Conservation (phyloP, 2,329 filamentous ascomycete genomes). For the Fusarium nurragi region DNA sequence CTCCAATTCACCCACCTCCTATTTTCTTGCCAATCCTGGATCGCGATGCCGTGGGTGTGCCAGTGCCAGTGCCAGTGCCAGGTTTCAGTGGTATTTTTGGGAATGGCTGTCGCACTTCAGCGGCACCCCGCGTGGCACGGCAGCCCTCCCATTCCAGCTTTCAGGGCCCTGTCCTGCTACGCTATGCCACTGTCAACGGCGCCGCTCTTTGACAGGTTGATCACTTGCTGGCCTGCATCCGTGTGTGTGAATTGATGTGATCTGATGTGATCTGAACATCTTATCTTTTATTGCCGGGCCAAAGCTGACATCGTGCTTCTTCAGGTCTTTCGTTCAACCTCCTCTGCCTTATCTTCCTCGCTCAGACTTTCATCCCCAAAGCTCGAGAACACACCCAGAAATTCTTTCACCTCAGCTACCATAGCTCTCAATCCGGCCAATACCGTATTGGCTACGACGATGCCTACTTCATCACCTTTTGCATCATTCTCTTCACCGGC, state of each 20-base stretch:
- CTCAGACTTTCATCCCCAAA: constrained; percentile 84
- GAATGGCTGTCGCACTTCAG: constrained; percentile 26
- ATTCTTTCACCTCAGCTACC: constrained; percentile 89
- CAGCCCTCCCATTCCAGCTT: constrained; percentile 25
- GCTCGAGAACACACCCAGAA: constrained; percentile 82
- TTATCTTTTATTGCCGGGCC: constrained; percentile 2
- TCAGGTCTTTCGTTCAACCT: constrained; percentile 84
- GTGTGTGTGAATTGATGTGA: constrained; percentile 12
- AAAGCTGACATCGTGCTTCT: constrained; percentile 39
- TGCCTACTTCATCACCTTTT: constrained; percentile 80
- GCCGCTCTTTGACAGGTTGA: constrained; percentile 24
- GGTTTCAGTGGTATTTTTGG: constrained; percentile 7
- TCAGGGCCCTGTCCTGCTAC: constrained; percentile 24
- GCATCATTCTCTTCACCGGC: constrained; percentile 86
- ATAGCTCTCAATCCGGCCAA: constrained; percentile 71
- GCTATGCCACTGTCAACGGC: constrained; percentile 24
- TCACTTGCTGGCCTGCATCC: constrained; percentile 12
- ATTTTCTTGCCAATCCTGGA: constrained; percentile 5
- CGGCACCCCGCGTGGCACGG: constrained; percentile 41
- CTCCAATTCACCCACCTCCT: constrained; percentile 12
- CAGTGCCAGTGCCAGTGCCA: constrained; percentile 18
- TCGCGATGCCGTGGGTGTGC: constrained; percentile 15
- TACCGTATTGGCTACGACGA: constrained; percentile 86
- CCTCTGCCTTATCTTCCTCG: constrained; percentile 81
- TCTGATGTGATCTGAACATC: constrained; percentile 3